Percentiles rank a stretch among this genome's conserved stretches.
These are phyloP conservation scores for Platanthera zijinensis DNA, from an alignment of 106 monocot genomes.

Conservation along the genomic window DNA sequence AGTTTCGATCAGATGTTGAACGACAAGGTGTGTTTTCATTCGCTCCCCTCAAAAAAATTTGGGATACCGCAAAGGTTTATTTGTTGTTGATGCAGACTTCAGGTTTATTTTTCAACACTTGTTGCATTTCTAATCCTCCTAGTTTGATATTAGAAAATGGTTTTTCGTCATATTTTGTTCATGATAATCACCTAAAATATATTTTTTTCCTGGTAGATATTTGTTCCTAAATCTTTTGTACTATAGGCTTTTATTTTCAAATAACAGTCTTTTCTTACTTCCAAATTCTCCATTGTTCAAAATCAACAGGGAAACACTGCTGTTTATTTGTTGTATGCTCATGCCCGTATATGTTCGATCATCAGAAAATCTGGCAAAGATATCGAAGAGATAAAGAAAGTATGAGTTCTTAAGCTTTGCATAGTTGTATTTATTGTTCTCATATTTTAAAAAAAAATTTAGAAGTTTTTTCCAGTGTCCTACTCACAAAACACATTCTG, in stretches of 20 bases:
- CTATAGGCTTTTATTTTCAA: neutral
- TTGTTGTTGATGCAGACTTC: neutral
- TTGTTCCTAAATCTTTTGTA: no score
- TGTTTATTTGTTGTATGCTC: slow-evolving; percentile 92
- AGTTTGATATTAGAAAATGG: no score
- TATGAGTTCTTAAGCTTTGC: slow-evolving; percentile 16
- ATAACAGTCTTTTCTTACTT: neutral
- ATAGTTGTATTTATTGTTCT: neutral
- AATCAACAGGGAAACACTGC: slow-evolving; percentile 82
- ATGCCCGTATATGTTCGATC: slow-evolving; percentile 96
- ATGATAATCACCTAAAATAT: no score
- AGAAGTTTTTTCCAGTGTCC: neutral
- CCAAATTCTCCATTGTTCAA: neutral
- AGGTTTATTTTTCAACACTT: neutral
- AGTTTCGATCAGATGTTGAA: slow-evolving; percentile 94
- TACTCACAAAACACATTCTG: neutral
- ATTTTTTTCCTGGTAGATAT: no score
- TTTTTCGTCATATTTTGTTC: no score
- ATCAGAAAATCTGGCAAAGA: slow-evolving; percentile 87
- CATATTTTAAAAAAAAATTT: neutral
- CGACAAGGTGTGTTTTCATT: slow-evolving; percentile 53
- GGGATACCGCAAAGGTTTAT: neutral
- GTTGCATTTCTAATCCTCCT: no score
- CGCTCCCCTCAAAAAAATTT: neutral
- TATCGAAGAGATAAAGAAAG: slow-evolving; percentile 64